Percentiles rank a stretch among this genome's conserved stretches.
Conservation (phyloP, 768 basidiomycete genomes). For the Termitomyces sp. region DNA sequence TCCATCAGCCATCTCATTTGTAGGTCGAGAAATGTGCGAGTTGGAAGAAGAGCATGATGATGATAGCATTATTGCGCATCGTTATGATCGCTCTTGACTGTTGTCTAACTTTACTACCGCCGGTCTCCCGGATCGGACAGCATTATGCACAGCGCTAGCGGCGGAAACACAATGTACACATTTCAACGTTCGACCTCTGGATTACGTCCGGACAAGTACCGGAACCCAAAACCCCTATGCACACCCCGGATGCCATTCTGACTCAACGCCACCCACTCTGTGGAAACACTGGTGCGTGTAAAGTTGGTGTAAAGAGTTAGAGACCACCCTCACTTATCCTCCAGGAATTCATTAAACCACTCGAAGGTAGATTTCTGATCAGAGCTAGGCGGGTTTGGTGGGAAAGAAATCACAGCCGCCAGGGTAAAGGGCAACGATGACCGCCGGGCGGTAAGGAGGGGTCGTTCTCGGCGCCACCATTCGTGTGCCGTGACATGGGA, state of each 20-base stretch:
- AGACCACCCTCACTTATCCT: neutral
- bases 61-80: neutral
- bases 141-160: neutral
- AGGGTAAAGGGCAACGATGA: neutral
- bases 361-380: neutral
- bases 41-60: neutral
- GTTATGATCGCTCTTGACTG: neutral
- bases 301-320: no score
- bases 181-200: no score
- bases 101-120: neutral
- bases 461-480: neutral
- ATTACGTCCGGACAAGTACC: neutral
- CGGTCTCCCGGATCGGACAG: neutral
- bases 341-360: neutral
- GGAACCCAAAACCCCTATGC: no score
- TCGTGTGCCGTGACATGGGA: no score
- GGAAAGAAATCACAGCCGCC: neutral
- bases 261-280: neutral
- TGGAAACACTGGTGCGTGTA: neutral
- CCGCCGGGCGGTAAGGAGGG: neutral
- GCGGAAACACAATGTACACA: no score
- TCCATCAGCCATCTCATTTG: neutral
- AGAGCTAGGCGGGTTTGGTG: neutral
- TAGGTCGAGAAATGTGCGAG: neutral
- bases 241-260: no score